Evolutionary conservation across 2,329 filamentous ascomycete species (phyloP), one percentile per base, ranked within the genome.

Genomic region (Botrytis fragariae): DNA sequence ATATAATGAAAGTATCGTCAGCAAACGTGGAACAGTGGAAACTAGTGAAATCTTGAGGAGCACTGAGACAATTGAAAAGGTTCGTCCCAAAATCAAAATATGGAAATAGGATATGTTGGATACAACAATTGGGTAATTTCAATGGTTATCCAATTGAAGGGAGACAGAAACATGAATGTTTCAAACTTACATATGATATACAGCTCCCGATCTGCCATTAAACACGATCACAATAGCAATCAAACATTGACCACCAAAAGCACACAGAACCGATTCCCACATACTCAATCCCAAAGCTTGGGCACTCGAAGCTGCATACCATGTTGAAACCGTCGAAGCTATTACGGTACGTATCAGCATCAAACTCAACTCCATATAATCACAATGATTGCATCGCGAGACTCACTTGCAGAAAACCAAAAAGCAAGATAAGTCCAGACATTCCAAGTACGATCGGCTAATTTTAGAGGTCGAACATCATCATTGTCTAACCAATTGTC

Each of bases 241-340:
- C 16, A 86, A 78, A 37, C 81, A 78, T 51, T 85, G 82, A 60
- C 85, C 86, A 7, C 80, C 83, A 44, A 83, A 77, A 61, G 81
- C 77, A 78, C 83, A 81, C 64, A 77, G 83, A 42, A 87, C 74
- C 22, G 82, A 82, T 76, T 87, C 85, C 85, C 85, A 87, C 82
- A 86, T 85, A 59, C 81, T 83, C 35, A 87, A 78, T 16, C 85
- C 85, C 14, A 83, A 75, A 3, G 83, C 79, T 76, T 84, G 82
- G 2, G 81, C 83, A 7, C 83, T 81, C 9, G 81, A 82, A 3
- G 81, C 81, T 22, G 81, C 79, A 77, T 85, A 83, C 78, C 83
- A 81, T 72, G 82, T 82, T 37, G 81, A 81, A 8, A 83, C 82
- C 35, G 82, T 83, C 44, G 82, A 81, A 12, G 79, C 77, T 79